These are phyloP conservation scores for Anastatica hierochuntica DNA, from an alignment of 345 rosid species.

Conservation along the genomic window DNA sequence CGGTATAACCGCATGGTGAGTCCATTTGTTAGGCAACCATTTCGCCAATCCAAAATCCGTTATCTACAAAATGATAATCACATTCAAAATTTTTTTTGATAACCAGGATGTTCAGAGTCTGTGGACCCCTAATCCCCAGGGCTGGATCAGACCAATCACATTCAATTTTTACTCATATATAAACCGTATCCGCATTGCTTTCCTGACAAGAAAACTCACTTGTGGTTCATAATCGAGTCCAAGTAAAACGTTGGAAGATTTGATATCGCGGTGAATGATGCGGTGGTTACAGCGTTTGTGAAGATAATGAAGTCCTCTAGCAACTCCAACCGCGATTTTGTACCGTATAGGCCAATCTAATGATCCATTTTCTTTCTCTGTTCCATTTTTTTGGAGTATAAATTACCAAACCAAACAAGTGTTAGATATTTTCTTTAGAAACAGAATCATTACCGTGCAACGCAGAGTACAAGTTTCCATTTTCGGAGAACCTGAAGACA, in stretches of 20 bases:
- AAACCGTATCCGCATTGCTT: not conserved
- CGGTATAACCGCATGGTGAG: slow-evolving; percentile 81
- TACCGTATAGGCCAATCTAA: slow-evolving; percentile 64
- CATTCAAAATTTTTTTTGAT: no score
- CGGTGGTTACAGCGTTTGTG: slow-evolving; percentile 81
- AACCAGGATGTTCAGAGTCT: no score
- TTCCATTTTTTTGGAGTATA: not conserved
- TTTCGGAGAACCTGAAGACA: slow-evolving; percentile 65
- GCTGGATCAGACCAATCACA: no score
- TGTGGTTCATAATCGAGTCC: slow-evolving; percentile 87
- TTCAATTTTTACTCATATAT: not conserved
- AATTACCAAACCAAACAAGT: not conserved
- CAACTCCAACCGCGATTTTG: slow-evolving; percentile 71
- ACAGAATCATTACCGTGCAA: slow-evolving; percentile 44
- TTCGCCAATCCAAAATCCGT: slow-evolving; percentile 96
- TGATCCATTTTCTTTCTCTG: slow-evolving; percentile 11
- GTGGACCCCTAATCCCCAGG: no score
- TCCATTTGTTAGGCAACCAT: slow-evolving; percentile 93
- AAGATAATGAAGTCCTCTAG: slow-evolving; percentile 80
- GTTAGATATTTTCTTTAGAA: not conserved
- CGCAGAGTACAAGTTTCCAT: slow-evolving; percentile 68
- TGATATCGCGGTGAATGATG: slow-evolving; percentile 90
- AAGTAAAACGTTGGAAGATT: slow-evolving; percentile 86
- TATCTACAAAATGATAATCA: slow-evolving; percentile 33
- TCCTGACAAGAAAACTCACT: slow-evolving; percentile 31